Base-by-base conservation (phyloP, 352 stramenopile species). In the Paralagenidium karlingii region DNA sequence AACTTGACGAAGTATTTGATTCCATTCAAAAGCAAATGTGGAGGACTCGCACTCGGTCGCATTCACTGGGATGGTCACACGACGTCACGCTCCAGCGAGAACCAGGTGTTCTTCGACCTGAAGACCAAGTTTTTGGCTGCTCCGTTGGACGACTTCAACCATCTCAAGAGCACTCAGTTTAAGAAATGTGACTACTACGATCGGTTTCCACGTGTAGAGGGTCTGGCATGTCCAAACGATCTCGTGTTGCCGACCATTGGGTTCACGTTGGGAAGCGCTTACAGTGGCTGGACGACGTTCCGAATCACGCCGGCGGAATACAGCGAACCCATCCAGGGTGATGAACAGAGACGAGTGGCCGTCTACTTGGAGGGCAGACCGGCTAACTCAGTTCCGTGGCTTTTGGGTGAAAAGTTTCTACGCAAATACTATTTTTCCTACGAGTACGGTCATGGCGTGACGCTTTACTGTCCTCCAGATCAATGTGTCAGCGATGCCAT, bases 361-460 rank as follows among this genome's bases (percentile, higher is more conserved):
- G 3, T 38, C n/a, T n/a, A n/a, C n/a, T n/a, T n/a, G n/a, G n/a
- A n/a, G n/a, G n/a, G n/a, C n/a, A n/a, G n/a, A n/a, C n/a, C 45
- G 9, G 7, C 30, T 3, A 7, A 22, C 16, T 16, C 19, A 22
- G 58, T 84, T 47, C 70, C 54, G 10, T 88, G 75, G 75, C 76
- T 88, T 43, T 49, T 88, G 8, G 71, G 75, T 13, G 68, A 73
- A 24, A 85, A 70, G 12, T 83, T 88, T 34, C 44, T 88, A 11
- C 82, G 83, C 43, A 43, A 61, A 2, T 88, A 77, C 43, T 88
- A 85, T 51, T 73, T 68, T 5, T 52, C 48, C 15, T 88, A 78
- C 49, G 61, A 65, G 13, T 63, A 80, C 13, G 68, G 74, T 50
- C 34, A 71, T 26, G 61, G 59, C 0, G 57, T 88, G 19, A 60